phyloP scores from a whole-genome alignment of 2,329 filamentous ascomycete species.

The Colletotrichum sp. region DNA sequence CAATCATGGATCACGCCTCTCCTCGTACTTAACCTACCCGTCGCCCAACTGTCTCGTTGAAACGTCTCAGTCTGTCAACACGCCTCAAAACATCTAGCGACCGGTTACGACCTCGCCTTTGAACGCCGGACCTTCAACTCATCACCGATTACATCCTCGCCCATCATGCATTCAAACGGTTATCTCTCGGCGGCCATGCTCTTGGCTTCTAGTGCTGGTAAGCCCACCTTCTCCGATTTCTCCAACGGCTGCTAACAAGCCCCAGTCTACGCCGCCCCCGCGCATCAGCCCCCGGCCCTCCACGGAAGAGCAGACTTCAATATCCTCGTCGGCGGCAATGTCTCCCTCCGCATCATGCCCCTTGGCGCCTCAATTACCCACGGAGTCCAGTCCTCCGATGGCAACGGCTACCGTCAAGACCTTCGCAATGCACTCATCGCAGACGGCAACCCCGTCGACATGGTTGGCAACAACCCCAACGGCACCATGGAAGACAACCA shows the following conservation, averaged over 20 bases:
- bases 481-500: slow-evolving; percentile 46
- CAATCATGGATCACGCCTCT: background rate
- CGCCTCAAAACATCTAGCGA: background rate
- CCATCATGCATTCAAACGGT: slow-evolving; percentile 5
- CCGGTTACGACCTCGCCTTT: background rate
- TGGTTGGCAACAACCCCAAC: slow-evolving; percentile 43
- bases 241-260: background rate
- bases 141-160: background rate
- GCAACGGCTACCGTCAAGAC: slow-evolving; percentile 43
- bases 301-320: slow-evolving; percentile 9
- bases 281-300: background rate
- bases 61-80: background rate
- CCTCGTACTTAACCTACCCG: slow-evolving; percentile 2
- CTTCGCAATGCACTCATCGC: slow-evolving; percentile 35
- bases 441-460: slow-evolving; percentile 40
- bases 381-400: slow-evolving; percentile 38
- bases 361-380: slow-evolving; percentile 49
- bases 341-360: slow-evolving; percentile 46
- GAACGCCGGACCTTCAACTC: background rate
- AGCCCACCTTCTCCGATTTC: background rate
- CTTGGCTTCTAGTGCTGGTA: slow-evolving; percentile 15
- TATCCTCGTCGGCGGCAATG: slow-evolving; percentile 24
- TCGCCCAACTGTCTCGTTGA: background rate
- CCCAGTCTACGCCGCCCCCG: slow-evolving; percentile 18
- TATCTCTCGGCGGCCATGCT: slow-evolving; percentile 3